Evolutionary conservation across 2,329 filamentous ascomycete species (phyloP).

Genomic region (Trichoderma polysporum): DNA sequence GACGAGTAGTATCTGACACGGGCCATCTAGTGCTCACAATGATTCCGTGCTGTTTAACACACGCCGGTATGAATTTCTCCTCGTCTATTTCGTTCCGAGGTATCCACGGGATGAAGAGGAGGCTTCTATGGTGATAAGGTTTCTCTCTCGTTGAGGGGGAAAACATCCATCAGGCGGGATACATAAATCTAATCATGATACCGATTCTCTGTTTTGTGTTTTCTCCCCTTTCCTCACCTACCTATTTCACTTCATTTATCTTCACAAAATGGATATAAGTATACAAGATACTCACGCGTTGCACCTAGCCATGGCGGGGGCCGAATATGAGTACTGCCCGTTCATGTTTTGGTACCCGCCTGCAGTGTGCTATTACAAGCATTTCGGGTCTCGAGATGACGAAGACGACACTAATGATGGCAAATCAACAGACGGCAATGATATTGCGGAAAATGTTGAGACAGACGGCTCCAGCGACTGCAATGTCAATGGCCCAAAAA

Average conservation of each 20-base stretch:
- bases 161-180: not conserved
- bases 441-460: not conserved
- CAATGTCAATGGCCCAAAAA: not conserved
- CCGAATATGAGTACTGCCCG: conserved; percentile 13
- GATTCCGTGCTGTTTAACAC: conserved; percentile 4
- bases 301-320: conserved; percentile 8
- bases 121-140: not conserved
- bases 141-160: not conserved
- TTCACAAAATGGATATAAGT: not conserved
- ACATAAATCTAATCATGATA: not conserved
- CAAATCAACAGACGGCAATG: not conserved
- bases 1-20: not conserved
- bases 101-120: not conserved
- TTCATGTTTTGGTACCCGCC: conserved; percentile 20
- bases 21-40: conserved; percentile 7
- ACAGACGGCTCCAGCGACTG: not conserved
- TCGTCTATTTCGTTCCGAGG: not conserved
- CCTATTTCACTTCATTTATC: not conserved
- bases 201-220: not conserved
- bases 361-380: conserved; percentile 16
- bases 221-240: not conserved
- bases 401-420: not conserved
- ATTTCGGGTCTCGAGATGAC: not conserved
- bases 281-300: conserved; percentile 9
- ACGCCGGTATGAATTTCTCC: not conserved